Percentiles rank a stretch among this genome's conserved stretches.
Evolutionary conservation across 2,329 filamentous ascomycete species (phyloP).

Genomic region (Claviceps pazoutovae): DNA sequence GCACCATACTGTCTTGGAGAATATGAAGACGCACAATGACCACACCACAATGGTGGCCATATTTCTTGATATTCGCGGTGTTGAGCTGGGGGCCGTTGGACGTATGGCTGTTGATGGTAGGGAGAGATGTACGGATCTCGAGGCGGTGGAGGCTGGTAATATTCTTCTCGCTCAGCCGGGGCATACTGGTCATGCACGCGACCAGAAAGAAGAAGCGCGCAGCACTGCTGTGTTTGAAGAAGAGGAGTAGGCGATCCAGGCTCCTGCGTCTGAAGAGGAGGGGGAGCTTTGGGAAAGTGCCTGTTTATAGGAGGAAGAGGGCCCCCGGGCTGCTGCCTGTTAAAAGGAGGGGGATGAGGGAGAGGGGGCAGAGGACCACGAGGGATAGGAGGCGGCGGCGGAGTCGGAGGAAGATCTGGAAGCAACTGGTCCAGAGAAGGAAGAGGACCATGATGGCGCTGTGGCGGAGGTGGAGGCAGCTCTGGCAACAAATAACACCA

Average conservation of each 20-base stretch:
- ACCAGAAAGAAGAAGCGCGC: neutral
- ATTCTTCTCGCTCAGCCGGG: constrained; percentile 16
- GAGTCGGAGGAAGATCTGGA: constrained; percentile 19
- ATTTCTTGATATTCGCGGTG: constrained; percentile 18
- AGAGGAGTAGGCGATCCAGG: neutral
- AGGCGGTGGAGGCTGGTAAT: constrained; percentile 16
- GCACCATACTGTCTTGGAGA: constrained; percentile 24
- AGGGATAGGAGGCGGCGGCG: constrained; percentile 10
- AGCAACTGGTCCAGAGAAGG: neutral
- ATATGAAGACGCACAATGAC: constrained; percentile 8
- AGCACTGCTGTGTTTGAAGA: constrained; percentile 7
- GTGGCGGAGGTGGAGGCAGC: constrained; percentile 20
- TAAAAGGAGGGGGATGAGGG: neutral
- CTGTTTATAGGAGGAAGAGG: neutral
- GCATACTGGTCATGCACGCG: constrained; percentile 21
- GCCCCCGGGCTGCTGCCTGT: neutral
- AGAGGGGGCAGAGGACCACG: constrained; percentile 7
- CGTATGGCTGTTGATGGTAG: constrained; percentile 11
- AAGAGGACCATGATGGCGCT: neutral
- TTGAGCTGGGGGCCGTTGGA: constrained; percentile 9
- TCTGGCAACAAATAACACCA: constrained; percentile 10
- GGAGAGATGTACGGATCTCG: constrained; percentile 5
- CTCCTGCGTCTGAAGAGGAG: neutral
- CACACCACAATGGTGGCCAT: constrained; percentile 11
- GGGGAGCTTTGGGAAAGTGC: neutral